phyloP scores from a whole-genome alignment of 768 basidiomycete genomes.

The Rhodotorula taiwanensis region DNA sequence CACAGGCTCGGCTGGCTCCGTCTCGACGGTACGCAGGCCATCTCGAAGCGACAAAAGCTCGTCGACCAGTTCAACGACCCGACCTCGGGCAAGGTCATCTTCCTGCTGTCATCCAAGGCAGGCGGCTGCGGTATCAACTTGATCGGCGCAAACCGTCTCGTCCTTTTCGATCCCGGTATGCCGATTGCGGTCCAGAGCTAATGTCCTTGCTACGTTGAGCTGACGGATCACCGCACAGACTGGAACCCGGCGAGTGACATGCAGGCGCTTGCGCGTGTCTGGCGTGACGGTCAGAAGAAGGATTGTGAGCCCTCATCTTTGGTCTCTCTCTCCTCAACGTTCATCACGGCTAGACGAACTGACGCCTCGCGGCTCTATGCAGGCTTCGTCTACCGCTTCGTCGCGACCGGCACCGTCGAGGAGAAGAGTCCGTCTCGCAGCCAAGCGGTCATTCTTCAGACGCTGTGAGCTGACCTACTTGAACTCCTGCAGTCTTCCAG shows the following conservation, averaged over 20 bases:
- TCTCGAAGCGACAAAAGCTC: constrained; percentile 70
- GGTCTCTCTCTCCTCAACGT: neutral
- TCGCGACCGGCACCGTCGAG: constrained; percentile 56
- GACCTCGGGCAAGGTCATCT: constrained; percentile 57
- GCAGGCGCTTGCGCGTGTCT: constrained; percentile 94
- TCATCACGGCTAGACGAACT: neutral
- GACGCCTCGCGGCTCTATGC: neutral
- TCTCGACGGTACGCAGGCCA: constrained; percentile 38
- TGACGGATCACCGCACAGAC: constrained; percentile 51
- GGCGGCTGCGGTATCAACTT: constrained; percentile 93
- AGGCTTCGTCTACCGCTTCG: constrained; percentile 98
- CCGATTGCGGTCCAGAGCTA: neutral
- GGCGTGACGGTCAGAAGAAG: constrained; percentile 99
- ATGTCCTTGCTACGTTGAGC: neutral
- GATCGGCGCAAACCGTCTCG: constrained; percentile 80
- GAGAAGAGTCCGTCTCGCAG: constrained; percentile 28
- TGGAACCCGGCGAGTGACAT: constrained; percentile 99
- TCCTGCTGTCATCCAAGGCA: constrained; percentile 88
- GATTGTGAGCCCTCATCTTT: constrained; percentile 60
- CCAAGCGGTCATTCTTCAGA: neutral
- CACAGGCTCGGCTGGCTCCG: constrained; percentile 34
- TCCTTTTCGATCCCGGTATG: constrained; percentile 49
- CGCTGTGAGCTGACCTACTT: neutral
- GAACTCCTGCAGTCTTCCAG: constrained; percentile 63
- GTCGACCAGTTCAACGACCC: constrained; percentile 81